Evolutionary conservation across 768 basidiomycete species (phyloP).

Genomic region (Cystoderma amianthinum): DNA sequence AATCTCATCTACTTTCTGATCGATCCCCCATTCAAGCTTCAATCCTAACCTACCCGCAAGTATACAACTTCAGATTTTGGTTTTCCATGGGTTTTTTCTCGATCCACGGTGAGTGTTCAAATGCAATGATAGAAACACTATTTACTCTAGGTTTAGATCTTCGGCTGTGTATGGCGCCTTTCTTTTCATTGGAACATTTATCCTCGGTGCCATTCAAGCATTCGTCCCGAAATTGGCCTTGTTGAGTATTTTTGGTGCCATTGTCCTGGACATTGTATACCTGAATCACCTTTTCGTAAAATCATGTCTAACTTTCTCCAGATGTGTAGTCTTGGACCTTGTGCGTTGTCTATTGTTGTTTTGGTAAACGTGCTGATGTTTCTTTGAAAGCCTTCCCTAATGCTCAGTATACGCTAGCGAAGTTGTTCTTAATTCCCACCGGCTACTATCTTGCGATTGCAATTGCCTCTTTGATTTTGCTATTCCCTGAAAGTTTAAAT

Average conservation of each 20-base stretch:
- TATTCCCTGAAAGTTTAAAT: slow-evolving; percentile 38
- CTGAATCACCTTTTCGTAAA: not conserved
- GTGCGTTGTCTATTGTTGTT: slow-evolving; percentile 8
- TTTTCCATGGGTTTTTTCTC: slow-evolving; percentile 32
- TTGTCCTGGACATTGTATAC: slow-evolving; percentile 33
- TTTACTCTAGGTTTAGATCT: slow-evolving; percentile 13
- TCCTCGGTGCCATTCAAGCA: slow-evolving; percentile 28
- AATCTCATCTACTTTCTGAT: too few relatives aligned
- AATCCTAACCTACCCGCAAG: slow-evolving; percentile 16
- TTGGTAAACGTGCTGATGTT: not conserved
- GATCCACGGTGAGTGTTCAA: slow-evolving; percentile 27
- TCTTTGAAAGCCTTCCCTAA: slow-evolving; percentile 29
- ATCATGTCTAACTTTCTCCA: slow-evolving; percentile 7
- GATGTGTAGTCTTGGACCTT: slow-evolving; percentile 29
- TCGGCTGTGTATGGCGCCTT: slow-evolving; percentile 38
- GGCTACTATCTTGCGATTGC: slow-evolving; percentile 34
- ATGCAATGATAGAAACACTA: not conserved
- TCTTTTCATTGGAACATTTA: slow-evolving; percentile 35
- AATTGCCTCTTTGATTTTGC: slow-evolving; percentile 24
- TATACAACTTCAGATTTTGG: slow-evolving; percentile 22
- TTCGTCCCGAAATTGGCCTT: slow-evolving; percentile 31
- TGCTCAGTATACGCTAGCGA: slow-evolving; percentile 30
- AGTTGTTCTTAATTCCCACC: slow-evolving; percentile 30
- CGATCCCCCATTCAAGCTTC: too few relatives aligned
- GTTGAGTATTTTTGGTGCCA: slow-evolving; percentile 34